Base-by-base conservation (phyloP, 805 yeast species). In the Helenozyma rhizophorensis region DNA sequence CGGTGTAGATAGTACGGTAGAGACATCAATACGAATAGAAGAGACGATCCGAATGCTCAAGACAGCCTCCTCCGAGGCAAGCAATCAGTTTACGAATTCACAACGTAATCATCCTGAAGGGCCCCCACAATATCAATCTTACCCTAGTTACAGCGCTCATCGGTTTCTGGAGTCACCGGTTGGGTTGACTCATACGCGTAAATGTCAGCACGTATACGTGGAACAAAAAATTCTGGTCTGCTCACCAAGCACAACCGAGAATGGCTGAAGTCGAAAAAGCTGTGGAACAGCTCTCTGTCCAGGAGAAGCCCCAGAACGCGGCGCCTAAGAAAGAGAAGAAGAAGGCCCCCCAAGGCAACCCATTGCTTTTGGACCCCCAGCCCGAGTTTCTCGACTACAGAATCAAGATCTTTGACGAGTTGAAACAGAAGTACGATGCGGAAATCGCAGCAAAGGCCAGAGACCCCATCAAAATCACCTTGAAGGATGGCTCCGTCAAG, bases 311-410 rank as follows among this genome's bases (percentile, higher is more conserved):
- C 11, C 25, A 39, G 23, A 24, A 27, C 9, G 42, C 31, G 18
- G 42, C 40, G 14, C 30, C 37, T n/a, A 41, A 43, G 28, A 69
- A 69, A 54, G 66, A 68, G 42, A 53, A 60, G 38, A 65, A 70
- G 56, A 59, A 68, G 56, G 58, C 61, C 24, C 67, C 68, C 37
- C 62, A 60, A 22, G 54, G 60, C n/a, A 53, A 58, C 57, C 45
- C 66, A 45, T 58, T 72, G 25, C 62, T 60, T 39, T 46, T 81
- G 43, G 81, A 80, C 37, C 95, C 95, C 18, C 80, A 79, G 58
- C 95, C 96, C n/a, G 79, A 64, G 43, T 93, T 83, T 56, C 74
- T 93, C 50, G 87, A 80, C 24, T 76, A 80, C 43, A 82, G 98
- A 64, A 70, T 83, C 55, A 64, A 73, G 51, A 57, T 89, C 42